These are phyloP conservation scores for Hamamelis virginiana DNA, from an alignment of 164 flowering plant species.

Conservation along the genomic window DNA sequence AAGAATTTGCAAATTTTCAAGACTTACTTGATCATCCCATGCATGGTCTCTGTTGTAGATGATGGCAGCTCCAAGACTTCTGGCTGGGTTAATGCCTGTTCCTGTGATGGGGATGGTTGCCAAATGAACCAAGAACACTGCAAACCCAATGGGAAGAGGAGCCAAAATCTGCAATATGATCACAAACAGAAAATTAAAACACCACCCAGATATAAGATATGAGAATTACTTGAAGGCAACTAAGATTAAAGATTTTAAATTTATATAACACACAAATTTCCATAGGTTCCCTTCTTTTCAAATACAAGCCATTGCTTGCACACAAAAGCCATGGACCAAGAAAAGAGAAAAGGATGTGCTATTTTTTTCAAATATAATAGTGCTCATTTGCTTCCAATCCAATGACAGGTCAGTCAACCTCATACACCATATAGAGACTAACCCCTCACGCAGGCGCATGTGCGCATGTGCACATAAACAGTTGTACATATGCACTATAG, in stretches of 20 bases:
- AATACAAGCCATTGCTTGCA: too few species aligned
- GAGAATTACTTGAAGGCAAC: neutral
- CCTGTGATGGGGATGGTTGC: constrained; percentile 80
- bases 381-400: too few species aligned
- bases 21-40: constrained; percentile 63
- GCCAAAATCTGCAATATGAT: constrained; percentile 53
- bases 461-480: too few species aligned
- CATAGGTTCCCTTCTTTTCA: too few species aligned
- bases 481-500: too few species aligned
- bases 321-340: too few species aligned
- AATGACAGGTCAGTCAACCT: too few species aligned
- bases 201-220: neutral
- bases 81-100: constrained; percentile 74
- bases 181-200: neutral
- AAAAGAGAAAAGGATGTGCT: too few species aligned
- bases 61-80: constrained; percentile 76
- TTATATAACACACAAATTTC: too few species aligned
- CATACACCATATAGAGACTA: too few species aligned
- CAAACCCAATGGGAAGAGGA: constrained; percentile 75
- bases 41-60: constrained; percentile 55
- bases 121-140: constrained; percentile 71
- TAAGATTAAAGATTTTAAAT: neutral
- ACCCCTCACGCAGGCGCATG: too few species aligned
- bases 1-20: neutral
- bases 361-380: too few species aligned